These are phyloP conservation scores for Penicillium olsonii DNA, from an alignment of 2,329 filamentous ascomycete genomes.

Conservation along the genomic window DNA sequence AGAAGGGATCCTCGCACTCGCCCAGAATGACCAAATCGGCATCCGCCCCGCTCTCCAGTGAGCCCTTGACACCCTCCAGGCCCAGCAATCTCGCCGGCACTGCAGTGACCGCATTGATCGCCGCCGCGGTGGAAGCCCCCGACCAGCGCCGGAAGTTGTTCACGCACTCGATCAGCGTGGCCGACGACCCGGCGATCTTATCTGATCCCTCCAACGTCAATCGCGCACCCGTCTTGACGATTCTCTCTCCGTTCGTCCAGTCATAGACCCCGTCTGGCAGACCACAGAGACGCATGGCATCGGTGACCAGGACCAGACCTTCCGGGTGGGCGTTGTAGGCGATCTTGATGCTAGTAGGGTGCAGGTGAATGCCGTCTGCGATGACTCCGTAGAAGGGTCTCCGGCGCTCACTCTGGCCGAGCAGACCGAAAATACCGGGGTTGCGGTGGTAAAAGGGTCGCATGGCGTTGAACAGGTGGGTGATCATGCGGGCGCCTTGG, in stretches of 20 bases:
- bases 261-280: slow-evolving; percentile 80
- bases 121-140: slow-evolving; percentile 40
- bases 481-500: slow-evolving; percentile 85
- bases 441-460: slow-evolving; percentile 85
- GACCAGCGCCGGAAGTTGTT: slow-evolving; percentile 48
- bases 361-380: slow-evolving; percentile 85
- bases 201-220: slow-evolving; percentile 76
- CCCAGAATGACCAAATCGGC: slow-evolving; percentile 44
- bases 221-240: slow-evolving; percentile 63
- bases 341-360: slow-evolving; percentile 85
- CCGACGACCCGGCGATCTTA: slow-evolving; percentile 70
- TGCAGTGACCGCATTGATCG: slow-evolving; percentile 43
- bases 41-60: slow-evolving; percentile 42
- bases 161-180: slow-evolving; percentile 46
- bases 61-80: slow-evolving; percentile 41
- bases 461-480: slow-evolving; percentile 94
- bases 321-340: slow-evolving; percentile 83
- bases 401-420: slow-evolving; percentile 64
- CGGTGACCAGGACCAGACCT: slow-evolving; percentile 85
- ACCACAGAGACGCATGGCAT: slow-evolving; percentile 86
- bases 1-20: slow-evolving; percentile 33
- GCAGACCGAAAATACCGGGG: slow-evolving; percentile 82
- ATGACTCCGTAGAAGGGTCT: slow-evolving; percentile 85
- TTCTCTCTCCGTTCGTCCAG: slow-evolving; percentile 74
- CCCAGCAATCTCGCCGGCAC: slow-evolving; percentile 43